Conservation (phyloP, 1,284 basidiomycete species). For the Heliocybe sulcata region DNA sequence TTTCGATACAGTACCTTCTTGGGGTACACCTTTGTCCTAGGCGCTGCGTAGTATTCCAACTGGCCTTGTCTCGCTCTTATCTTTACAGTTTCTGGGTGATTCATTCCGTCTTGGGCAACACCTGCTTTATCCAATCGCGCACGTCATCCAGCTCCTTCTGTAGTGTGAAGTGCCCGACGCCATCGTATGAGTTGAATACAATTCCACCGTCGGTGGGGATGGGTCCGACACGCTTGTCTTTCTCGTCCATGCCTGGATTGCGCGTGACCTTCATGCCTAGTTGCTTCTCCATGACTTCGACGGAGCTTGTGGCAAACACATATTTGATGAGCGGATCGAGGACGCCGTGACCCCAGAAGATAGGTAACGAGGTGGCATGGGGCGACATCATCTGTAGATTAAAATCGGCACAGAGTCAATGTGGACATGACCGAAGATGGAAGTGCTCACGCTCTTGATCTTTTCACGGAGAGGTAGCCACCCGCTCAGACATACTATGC, state of each 20-base stretch:
- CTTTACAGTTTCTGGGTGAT: too few relatives aligned
- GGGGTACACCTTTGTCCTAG: too few relatives aligned
- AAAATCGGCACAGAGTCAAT: slow-evolving; percentile 1
- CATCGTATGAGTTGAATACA: slow-evolving; percentile 49
- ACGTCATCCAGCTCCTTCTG: slow-evolving; percentile 61
- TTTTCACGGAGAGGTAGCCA: slow-evolving; percentile 68
- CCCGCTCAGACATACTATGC: slow-evolving; percentile 67
- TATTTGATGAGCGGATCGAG: slow-evolving; percentile 67
- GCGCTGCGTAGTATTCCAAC: too few relatives aligned
- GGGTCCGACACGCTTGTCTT: slow-evolving; percentile 3
- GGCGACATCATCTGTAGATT: slow-evolving; percentile 44
- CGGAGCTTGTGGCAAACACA: slow-evolving; percentile 38
- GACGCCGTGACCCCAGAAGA: slow-evolving; percentile 89
- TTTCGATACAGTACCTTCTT: too few relatives aligned
- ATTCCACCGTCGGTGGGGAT: slow-evolving; percentile 16
- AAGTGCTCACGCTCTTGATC: slow-evolving; percentile 48
- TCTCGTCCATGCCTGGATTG: slow-evolving; percentile 11
- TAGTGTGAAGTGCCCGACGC: slow-evolving; percentile 57
- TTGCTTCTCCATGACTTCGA: slow-evolving; percentile 43
- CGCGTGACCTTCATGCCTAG: slow-evolving; percentile 22
- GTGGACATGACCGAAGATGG: neutral
- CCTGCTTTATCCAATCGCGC: slow-evolving; percentile 49
- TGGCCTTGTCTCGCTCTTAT: too few relatives aligned
- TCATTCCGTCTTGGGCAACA: slow-evolving; percentile 13
- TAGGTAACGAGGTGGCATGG: slow-evolving; percentile 53